Evolutionary conservation across 352 stramenopile genomes (phyloP), one percentile per base, ranked within the genome.

Genomic region (Thraustochytrium striatum): DNA sequence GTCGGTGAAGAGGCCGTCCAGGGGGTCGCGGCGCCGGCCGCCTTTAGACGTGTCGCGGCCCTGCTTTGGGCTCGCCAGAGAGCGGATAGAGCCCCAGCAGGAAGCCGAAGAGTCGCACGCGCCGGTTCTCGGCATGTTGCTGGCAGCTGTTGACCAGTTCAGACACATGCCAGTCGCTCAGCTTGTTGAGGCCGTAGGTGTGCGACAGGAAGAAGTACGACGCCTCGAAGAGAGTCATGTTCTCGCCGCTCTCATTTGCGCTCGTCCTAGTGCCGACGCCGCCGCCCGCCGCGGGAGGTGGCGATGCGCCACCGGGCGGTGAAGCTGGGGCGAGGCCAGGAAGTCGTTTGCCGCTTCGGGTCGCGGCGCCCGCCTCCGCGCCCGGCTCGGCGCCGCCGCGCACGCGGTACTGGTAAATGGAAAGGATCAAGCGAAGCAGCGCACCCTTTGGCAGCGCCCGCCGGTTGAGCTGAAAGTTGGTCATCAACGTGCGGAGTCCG

Each of bases 131-230:
- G 0, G 8, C 3, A 43, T 61, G 52, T 7, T 75, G 43, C 25
- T 75, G 11, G 7, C 43, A 16, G 25, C 44, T 62, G 30, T 75
- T 75, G 7, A 75, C n/a, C 19, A 75, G 13, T 28, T 75, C 65
- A 1, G 35, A 43, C 25, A 75, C 11, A 32, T 75, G 65, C 65
- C 65, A 75, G 52, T 75, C 65, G n/a, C 41, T 62, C 11, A 75
- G 65, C 65, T 75, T 75, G 19, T 75, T 38, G 28, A 75, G 65
- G 19, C 65, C 65, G 39, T 75, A 75, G 0, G 52, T 11, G 11
- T 72, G 43, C 3, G 65, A 58, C 11, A 75, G 52, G 30, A 33
- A 75, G 1, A 61, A 43, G 52, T 61, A 38, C 44, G 30, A 25
- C 11, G 19, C n/a, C 3, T 21, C 36, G 32, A 19, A 47, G 25